Conservation (phyloP, 2,329 filamentous ascomycete species). For the Aspergillus sp. region DNA sequence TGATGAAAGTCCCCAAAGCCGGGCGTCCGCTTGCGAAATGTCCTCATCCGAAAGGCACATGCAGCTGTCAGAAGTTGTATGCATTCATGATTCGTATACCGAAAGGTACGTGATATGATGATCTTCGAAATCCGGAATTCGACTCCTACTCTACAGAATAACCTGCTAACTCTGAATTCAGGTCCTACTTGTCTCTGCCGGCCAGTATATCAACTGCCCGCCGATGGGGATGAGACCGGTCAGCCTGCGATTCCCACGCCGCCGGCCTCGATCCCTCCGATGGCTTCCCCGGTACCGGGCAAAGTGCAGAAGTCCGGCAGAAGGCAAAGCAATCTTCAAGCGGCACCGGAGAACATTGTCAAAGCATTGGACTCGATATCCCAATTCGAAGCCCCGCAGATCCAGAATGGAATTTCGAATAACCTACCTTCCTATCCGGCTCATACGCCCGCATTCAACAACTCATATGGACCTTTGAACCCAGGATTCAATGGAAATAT, state of each 20-base stretch:
- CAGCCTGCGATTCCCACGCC: slow-evolving; percentile 9
- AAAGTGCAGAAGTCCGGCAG: slow-evolving; percentile 32
- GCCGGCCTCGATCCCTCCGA: slow-evolving; percentile 12
- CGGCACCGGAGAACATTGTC: slow-evolving; percentile 28
- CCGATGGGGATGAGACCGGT: slow-evolving; percentile 16
- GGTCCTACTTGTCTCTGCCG: slow-evolving; percentile 38
- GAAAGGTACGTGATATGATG: slow-evolving; percentile 27
- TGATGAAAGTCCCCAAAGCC: slow-evolving; percentile 47
- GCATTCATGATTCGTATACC: slow-evolving; percentile 43
- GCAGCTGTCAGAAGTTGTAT: slow-evolving; percentile 37
- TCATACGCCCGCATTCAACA: slow-evolving; percentile 1
- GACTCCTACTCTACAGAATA: background rate
- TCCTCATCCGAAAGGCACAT: slow-evolving; percentile 40
- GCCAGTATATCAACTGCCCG: slow-evolving; percentile 36
- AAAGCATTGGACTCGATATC: slow-evolving; percentile 28
- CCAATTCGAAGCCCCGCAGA: slow-evolving; percentile 14
- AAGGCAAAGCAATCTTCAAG: slow-evolving; percentile 28
- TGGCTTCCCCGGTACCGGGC: slow-evolving; percentile 21
- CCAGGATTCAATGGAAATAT: background rate
- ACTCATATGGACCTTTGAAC: background rate
- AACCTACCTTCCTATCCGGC: slow-evolving; percentile 7
- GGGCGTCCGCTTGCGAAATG: slow-evolving; percentile 45
- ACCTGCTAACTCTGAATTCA: slow-evolving; percentile 7
- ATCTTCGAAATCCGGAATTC: background rate
- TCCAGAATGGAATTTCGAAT: slow-evolving; percentile 12